Conservation (phyloP, 2,329 filamentous ascomycete genomes). For the Immersiporthe knoxdaviesiana region DNA sequence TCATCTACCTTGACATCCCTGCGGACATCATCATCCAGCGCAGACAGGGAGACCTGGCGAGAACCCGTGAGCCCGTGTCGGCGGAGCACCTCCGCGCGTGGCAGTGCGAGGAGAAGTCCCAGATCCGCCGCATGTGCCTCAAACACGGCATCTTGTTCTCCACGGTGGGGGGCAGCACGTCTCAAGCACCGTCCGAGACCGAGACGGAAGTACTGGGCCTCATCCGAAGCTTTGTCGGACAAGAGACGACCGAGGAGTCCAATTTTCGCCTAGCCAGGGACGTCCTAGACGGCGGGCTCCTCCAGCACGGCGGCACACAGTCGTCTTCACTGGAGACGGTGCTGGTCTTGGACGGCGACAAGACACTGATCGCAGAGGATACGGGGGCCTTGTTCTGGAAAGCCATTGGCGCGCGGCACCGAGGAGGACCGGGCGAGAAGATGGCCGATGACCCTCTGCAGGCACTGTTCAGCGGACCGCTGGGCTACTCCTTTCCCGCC, state of each 20-base stretch:
- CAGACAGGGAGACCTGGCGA: background rate
- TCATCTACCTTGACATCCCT: background rate
- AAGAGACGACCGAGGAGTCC: background rate
- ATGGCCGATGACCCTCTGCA: background rate
- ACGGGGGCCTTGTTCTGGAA: background rate
- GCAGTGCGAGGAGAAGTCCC: background rate
- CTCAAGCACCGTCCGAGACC: background rate
- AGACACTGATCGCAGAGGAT: slow-evolving; percentile 1
- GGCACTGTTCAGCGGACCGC: background rate
- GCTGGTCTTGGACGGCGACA: background rate
- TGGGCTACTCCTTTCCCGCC: background rate
- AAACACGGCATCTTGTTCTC: background rate
- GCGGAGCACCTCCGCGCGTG: background rate
- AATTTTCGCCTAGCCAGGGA: background rate
- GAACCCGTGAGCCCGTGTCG: background rate
- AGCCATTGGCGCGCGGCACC: background rate
- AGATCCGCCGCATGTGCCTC: background rate
- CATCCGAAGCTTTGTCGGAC: background rate
- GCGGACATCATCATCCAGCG: background rate
- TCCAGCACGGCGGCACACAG: background rate
- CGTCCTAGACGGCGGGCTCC: background rate
- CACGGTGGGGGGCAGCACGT: background rate
- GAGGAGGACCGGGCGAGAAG: background rate
- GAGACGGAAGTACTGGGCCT: background rate
- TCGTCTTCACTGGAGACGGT: background rate